Evolutionary conservation across 805 yeast species (phyloP), one percentile per base, ranked within the genome.

Genomic region (Saccharomycopsis sp.): DNA sequence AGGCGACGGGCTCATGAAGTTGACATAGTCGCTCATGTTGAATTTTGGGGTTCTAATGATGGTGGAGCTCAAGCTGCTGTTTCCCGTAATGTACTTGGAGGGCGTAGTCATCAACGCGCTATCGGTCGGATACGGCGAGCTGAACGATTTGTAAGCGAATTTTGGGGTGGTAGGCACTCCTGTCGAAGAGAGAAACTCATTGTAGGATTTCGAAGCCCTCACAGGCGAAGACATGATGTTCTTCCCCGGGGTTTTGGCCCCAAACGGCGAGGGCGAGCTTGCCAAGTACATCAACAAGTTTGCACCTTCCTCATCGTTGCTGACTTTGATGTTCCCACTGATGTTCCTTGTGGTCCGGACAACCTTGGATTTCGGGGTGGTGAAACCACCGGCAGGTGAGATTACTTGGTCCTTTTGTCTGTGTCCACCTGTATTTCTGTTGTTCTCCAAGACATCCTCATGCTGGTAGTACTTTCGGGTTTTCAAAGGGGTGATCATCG

Each of bases 11-110:
- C 88, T 77, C 55, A 79, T 78, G 48, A 81, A 68, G 54, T 84
- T 80, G 29, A 85, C 80, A 56, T 82, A 84, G 55, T 84, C 95
- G 54, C 75, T 78, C 77, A 84, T 75, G 58, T 84, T 83, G 62
- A 84, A 83, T 2, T 80, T 81, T 1, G 80, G 80, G 0, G 83
- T 80, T 49, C 60, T 59, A 10, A 46, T 22, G 6, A 45, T 31
- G 9, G 47, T 39, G 7, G 42, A 42, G 27, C 51, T 52, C 4
- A 52, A 52, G 20, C 26, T 32, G 27, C 19, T 22, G 33, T 49
- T 36, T 38, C 51, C 12, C 2, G 26, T 15, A 2, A 39, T 33
- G 19, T 39, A 36, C 17, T 27, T 51, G 50, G 51, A 55, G 25
- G 60, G 61, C 2, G 60, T 57, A 2, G 54, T 55, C 3, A 58